These are phyloP conservation scores for Apiotrichum mycotoxinovorans DNA, from an alignment of 1,284 basidiomycete species.

Conservation along the genomic window DNA sequence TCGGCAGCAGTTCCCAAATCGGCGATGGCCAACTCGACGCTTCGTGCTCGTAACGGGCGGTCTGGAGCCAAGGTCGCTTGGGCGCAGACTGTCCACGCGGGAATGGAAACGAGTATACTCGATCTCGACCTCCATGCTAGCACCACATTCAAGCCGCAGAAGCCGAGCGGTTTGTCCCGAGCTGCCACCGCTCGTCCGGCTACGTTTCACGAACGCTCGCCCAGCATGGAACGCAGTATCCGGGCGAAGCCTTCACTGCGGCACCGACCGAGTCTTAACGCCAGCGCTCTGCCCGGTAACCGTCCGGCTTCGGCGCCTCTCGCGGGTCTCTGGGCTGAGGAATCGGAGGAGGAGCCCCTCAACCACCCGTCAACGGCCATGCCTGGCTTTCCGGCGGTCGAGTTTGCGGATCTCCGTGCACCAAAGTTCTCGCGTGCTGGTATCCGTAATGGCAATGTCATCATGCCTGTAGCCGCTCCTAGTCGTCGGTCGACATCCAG, in stretches of 20 bases:
- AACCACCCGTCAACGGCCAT: slow-evolving; percentile 13
- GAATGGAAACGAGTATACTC: neutral
- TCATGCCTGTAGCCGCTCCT: slow-evolving; percentile 12
- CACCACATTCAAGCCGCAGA: neutral
- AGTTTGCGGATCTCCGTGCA: slow-evolving; percentile 11
- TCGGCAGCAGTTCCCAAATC: neutral
- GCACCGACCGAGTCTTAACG: neutral
- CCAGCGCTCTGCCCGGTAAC: neutral
- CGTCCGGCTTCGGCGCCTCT: neutral
- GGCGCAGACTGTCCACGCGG: slow-evolving; percentile 10
- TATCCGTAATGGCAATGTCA: slow-evolving; percentile 3
- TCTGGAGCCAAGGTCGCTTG: slow-evolving; percentile 2
- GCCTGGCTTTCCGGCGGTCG: slow-evolving; percentile 10
- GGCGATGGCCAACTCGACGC: neutral
- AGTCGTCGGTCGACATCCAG: neutral
- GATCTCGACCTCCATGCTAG: neutral
- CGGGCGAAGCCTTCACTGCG: neutral
- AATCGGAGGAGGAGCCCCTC: neutral
- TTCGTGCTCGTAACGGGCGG: neutral
- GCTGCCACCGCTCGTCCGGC: neutral
- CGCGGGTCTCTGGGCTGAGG: neutral
- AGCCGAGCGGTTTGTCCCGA: neutral
- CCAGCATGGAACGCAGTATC: neutral
- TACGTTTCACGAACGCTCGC: neutral
- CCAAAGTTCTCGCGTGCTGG: slow-evolving; percentile 13